Conservation (phyloP, 1,139 yeast genomes). For the Arxiozyma slooffiae region DNA sequence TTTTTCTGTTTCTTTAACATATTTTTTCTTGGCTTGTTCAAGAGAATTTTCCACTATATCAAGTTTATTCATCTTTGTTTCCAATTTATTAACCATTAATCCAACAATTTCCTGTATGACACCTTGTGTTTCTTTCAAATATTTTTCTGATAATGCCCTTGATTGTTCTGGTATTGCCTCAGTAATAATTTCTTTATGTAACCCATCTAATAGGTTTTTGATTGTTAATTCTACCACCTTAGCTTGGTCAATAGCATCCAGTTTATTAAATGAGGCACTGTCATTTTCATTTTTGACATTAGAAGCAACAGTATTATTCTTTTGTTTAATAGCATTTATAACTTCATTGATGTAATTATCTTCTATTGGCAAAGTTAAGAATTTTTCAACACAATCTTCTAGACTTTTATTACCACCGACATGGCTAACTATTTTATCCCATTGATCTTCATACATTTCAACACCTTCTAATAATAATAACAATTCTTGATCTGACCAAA, state of each 20-base stretch:
- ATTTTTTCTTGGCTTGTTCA: slow-evolving; percentile 20
- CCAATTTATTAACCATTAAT: slow-evolving; percentile 22
- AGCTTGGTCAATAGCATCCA: slow-evolving; percentile 9
- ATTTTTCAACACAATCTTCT: slow-evolving; percentile 81
- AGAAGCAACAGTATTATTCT: slow-evolving; percentile 1
- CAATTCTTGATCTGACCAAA: slow-evolving; percentile 86
- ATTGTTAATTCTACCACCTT: slow-evolving; percentile 24
- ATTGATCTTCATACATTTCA: slow-evolving; percentile 76
- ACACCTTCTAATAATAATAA: slow-evolving; percentile 79
- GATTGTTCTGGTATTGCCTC: slow-evolving; percentile 23
- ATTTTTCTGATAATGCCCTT: slow-evolving; percentile 19
- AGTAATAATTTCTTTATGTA: slow-evolving; percentile 19
- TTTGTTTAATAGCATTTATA: slow-evolving; percentile 5
- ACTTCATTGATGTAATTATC: slow-evolving; percentile 54
- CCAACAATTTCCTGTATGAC: slow-evolving; percentile 26
- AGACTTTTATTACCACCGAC: slow-evolving; percentile 79
- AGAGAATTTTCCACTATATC: slow-evolving; percentile 22
- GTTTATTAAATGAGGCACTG: background rate
- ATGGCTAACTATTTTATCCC: slow-evolving; percentile 85
- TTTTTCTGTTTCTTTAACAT: slow-evolving; percentile 23
- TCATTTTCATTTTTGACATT: background rate
- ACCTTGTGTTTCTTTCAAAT: slow-evolving; percentile 26
- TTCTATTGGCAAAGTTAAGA: slow-evolving; percentile 88
- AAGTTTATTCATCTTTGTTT: slow-evolving; percentile 22
- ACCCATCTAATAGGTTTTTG: slow-evolving; percentile 20